A percentile compares a stretch with the other conserved stretches of the same genome.
These are phyloP conservation scores for Talaromyces nanjingensis DNA, from an alignment of 495 filamentous ascomycete genomes.

Conservation along the genomic window DNA sequence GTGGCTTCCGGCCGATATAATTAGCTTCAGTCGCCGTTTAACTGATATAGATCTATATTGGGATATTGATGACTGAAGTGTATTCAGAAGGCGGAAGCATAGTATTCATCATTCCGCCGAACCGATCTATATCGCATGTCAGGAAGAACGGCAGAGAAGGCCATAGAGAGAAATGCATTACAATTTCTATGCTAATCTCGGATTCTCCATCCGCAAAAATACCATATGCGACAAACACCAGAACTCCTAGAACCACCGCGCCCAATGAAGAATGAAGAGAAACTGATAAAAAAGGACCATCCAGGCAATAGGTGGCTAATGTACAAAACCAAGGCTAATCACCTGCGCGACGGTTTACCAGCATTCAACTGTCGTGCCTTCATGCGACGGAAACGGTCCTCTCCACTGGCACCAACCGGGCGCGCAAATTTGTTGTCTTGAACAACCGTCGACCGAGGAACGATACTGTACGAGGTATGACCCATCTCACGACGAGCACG, in stretches of 20 bases:
- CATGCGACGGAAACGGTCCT: slow-evolving; percentile 78
- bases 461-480: slow-evolving; percentile 75
- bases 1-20: too few species aligned
- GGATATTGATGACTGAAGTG: too few species aligned
- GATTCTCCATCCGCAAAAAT: background rate
- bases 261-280: slow-evolving; percentile 1
- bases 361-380: slow-evolving; percentile 58
- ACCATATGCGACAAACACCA: background rate
- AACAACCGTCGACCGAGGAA: slow-evolving; percentile 55
- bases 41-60: background rate
- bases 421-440: slow-evolving; percentile 46
- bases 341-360: slow-evolving; percentile 37
- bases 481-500: slow-evolving; percentile 63
- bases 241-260: background rate
- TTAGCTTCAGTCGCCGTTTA: too few species aligned
- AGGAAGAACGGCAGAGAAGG: background rate
- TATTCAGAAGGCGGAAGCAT: too few species aligned
- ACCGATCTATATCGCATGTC: background rate
- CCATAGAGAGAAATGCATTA: background rate
- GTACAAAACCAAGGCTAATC: background rate
- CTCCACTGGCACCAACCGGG: slow-evolving; percentile 64
- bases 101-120: too few species aligned
- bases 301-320: background rate
- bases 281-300: slow-evolving; percentile 6
- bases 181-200: background rate